Evolutionary conservation across 169 alveolate genomes (phyloP).

Genomic region (Perkinsus olseni): DNA sequence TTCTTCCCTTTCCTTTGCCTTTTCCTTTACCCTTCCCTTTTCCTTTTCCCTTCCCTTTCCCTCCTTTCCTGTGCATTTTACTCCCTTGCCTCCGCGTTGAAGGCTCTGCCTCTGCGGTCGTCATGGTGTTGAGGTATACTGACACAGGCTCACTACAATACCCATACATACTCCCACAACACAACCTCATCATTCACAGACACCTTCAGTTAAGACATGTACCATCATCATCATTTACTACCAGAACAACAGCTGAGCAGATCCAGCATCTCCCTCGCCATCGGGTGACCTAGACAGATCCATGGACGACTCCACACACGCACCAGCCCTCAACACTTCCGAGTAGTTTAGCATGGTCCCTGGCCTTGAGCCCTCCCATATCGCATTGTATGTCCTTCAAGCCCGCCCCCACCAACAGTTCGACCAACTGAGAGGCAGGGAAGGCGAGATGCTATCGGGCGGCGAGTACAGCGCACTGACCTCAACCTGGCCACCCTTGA

Average conservation of each 20-base stretch:
- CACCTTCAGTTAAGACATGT: background rate
- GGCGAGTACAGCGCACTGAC: no score
- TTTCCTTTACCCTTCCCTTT: background rate
- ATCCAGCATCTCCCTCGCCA: no score
- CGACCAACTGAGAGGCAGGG: background rate
- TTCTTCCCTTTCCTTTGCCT: background rate
- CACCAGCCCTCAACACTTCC: no score
- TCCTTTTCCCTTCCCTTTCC: background rate
- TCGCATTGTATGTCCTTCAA: background rate
- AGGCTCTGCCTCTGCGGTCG: background rate
- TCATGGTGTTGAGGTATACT: background rate
- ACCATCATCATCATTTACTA: background rate
- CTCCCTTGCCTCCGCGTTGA: background rate
- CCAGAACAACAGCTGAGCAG: no score
- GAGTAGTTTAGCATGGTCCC: background rate
- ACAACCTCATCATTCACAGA: background rate
- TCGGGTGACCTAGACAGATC: no score
- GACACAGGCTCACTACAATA: background rate
- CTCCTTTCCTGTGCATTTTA: background rate
- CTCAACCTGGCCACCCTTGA: background rate
- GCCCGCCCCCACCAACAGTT: background rate
- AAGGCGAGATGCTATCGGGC: no score
- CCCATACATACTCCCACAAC: background rate
- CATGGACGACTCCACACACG: no score
- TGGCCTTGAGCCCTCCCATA: background rate